Base-by-base conservation (phyloP, 1,139 yeast species). In the Suhomyces choctaworum region DNA sequence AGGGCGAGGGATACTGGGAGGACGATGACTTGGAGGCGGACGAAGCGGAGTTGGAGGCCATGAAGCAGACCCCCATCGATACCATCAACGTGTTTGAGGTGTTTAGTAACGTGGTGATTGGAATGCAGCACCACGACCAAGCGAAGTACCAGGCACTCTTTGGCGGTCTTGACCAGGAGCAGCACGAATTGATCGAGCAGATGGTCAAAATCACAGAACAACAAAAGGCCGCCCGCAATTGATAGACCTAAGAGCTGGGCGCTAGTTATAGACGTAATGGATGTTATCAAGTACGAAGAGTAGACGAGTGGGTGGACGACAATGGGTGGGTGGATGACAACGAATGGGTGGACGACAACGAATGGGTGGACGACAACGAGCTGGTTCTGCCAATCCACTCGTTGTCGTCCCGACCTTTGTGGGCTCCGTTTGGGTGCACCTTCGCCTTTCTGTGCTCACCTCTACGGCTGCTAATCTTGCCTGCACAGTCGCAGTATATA, bases 1-100 rank as follows among this genome's bases (percentile, higher is more conserved):
- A 56, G 14, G 56, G 44, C 7, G 65, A 57, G 13, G 60, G 53
- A 23, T 61, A 56, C 29, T 64, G 52, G 28, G 52, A 60, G 5
- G 37, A 34, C 5, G 76, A 67, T 14, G 75, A 70, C 21, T 64
- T 61, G 24, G 76, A 67, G 41, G 70, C 65, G 13, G 78, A 73
- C 34, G 76, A 71, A 36, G 81, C 79, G 9, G 76, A 74, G 40
- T 66, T 73, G 42, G 81, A 76, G 45, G 73, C 80, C 20, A 59
- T 71, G 57, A 75, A 70, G 45, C 72, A 67, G 40, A 74, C 80
- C 2, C 78, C 79, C 9, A 60, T 77, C 36, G 80, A 76, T 49
- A 47, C 54, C 15, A 47, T 74, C 25, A 74, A 77, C 46, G 78
- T 70, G 4, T 66, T 68, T 48, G 67, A 62, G 30, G 70, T 65